Evolutionary conservation across 768 basidiomycete species (phyloP), one percentile per base, ranked within the genome.

Genomic region (Tephrocybe sp.): DNA sequence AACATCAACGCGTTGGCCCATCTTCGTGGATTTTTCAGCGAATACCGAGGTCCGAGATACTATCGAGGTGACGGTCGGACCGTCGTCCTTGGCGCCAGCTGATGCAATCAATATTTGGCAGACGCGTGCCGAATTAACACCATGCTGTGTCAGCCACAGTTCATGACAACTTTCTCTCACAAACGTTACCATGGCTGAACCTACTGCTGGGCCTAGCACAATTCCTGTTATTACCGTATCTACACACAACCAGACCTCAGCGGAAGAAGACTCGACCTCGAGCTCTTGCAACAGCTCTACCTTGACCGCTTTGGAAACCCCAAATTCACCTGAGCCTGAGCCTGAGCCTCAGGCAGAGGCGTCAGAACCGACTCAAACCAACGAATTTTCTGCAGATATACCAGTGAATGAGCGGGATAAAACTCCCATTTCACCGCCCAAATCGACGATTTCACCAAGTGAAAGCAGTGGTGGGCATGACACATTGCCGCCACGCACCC

Each of bases 141-240:
- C n/a, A 25, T 42, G 22, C 19, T 46, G 15, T 29, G 27, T 11
- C 34, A 4, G n/a, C n/a, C n/a, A n/a, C n/a, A n/a, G n/a, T n/a
- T n/a, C n/a, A n/a, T n/a, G n/a, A 6, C 19, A 31, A 16, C 12
- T 10, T 34, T 34, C 50, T 45, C 44, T 40, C 43, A 40, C 37
- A 24, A 45, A 21, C 43, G 18, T 10, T 45, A 52, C 44, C 21
- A 53, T 49, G 51, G 34, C 51, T 10, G 51, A 52, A 47, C 45
- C 39, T 21, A 39, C 39, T 30, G 42, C 47, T 23, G 52, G 44
- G 30, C 49, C 48, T 34, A 52, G 45, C 42, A 53, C 23, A 31
- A 50, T 50, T 22, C 55, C 48, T 43, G n/a, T 46, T 40, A 31
- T 56, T 22, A 43, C 45, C 43, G 13, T 46, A 37, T 52, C 54